Percentiles rank a stretch among this genome's conserved stretches.
These are phyloP conservation scores for Bacidia rubella DNA, from an alignment of 495 filamentous ascomycete species.

Conservation along the genomic window DNA sequence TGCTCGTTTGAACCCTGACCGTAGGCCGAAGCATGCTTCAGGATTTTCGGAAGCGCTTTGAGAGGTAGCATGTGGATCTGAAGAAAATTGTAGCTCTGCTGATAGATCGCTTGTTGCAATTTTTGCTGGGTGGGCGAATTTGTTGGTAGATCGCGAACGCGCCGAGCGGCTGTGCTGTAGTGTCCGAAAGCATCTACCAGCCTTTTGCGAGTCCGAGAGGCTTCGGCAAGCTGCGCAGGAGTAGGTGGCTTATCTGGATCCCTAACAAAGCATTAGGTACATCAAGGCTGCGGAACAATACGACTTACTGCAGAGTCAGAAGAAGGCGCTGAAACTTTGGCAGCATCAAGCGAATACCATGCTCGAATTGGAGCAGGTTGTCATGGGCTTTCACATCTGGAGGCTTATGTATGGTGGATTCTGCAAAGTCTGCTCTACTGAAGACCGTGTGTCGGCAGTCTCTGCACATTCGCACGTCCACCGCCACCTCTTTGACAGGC, in stretches of 20 bases:
- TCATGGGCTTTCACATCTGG: constrained; percentile 73
- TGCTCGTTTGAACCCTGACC: constrained; percentile 14
- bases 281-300: constrained; percentile 7
- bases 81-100: constrained; percentile 70
- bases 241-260: constrained; percentile 62
- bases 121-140: constrained; percentile 57
- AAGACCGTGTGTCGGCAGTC: constrained; percentile 81
- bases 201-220: constrained; percentile 78
- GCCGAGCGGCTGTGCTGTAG: constrained; percentile 71
- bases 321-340: constrained; percentile 80
- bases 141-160: constrained; percentile 66
- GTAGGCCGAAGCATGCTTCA: constrained; percentile 53
- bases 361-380: constrained; percentile 77
- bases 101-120: constrained; percentile 75
- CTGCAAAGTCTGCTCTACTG: constrained; percentile 66
- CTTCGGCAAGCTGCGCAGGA: constrained; percentile 65
- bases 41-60: constrained; percentile 68
- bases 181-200: constrained; percentile 84
- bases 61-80: constrained; percentile 87
- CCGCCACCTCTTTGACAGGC: constrained; percentile 37
- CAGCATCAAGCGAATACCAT: constrained; percentile 69
- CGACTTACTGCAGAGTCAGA: constrained; percentile 44
- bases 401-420: constrained; percentile 51
- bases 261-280: constrained; percentile 28
- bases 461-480: constrained; percentile 84